Conservation (phyloP, 164 flowering plant species). For the Chloranthus sessilifolius region DNA sequence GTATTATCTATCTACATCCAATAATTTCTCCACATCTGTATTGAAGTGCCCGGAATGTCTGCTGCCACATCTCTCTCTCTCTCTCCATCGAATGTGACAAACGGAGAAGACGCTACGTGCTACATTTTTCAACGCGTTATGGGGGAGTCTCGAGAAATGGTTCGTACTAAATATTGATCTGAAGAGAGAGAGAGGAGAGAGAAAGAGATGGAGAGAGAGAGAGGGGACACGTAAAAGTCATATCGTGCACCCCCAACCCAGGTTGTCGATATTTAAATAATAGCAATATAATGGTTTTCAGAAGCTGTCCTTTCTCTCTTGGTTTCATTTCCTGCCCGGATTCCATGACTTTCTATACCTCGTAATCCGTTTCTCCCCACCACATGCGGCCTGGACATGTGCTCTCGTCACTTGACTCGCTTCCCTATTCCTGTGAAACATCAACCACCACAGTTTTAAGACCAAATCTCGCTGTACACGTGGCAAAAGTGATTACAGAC, state of each 20-base stretch:
- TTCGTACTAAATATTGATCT: too few relatives aligned
- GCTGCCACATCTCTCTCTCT: background rate
- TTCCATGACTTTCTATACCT: background rate
- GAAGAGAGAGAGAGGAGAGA: background rate
- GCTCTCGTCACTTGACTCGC: background rate
- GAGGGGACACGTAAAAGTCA: conserved; percentile 51
- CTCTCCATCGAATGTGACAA: conserved; percentile 39
- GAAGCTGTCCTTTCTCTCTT: conserved; percentile 4
- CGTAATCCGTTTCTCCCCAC: background rate
- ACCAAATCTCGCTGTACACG: too few relatives aligned
- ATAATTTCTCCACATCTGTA: too few relatives aligned
- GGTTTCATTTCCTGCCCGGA: background rate
- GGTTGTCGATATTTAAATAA: conserved; percentile 21
- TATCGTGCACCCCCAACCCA: conserved; percentile 31
- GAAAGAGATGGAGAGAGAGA: conserved; percentile 17
- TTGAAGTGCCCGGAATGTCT: too few relatives aligned
- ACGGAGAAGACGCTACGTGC: conserved; percentile 47
- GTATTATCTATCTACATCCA: too few relatives aligned
- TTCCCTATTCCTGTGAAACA: background rate
- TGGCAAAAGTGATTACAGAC: too few relatives aligned
- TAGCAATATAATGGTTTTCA: background rate
- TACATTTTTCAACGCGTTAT: conserved; percentile 34
- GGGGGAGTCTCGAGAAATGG: conserved; percentile 14
- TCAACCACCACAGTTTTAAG: too few relatives aligned
- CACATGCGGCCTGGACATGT: conserved; percentile 1